Evolutionary conservation across 2,329 filamentous ascomycete species (phyloP), one percentile per base, ranked within the genome.

Genomic region (Phaeosphaeriaceae sp.): DNA sequence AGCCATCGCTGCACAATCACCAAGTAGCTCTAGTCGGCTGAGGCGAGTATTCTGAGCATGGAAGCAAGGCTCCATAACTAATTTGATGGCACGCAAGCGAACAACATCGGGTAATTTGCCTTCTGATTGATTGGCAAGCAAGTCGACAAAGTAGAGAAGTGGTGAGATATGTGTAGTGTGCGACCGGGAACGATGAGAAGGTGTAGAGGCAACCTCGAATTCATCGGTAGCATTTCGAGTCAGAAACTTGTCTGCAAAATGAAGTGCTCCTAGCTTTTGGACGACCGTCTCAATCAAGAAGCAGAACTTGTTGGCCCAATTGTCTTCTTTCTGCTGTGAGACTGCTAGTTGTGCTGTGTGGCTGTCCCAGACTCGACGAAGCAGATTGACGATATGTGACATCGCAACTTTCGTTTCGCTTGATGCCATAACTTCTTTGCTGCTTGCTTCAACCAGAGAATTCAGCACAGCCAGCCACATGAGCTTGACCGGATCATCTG

Each of bases 361-460:
- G 11, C 65, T 70, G 15, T 77, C 77, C 90, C 92, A 96, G 2
- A 92, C 72, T 20, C 81, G 83, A 40, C 85, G 82, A 6, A 96
- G 75, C 17, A 92, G 74, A 34, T 85, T 85, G 41, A 93, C 81
- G 17, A 92, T 80, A 34, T 84, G 81, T 17, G 89, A 87, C 53
- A 96, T 81, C 50, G 92, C 93, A 52, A 86, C 83, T 65, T 90
- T 89, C 1, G 92, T 90, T 53, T 97, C 93, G 11, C 83, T 83
- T 0, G 91, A 92, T 6, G 92, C 87, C 63, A 93, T 96, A 61
- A 99, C 88, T 72, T 99, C 94, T 73, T 96, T 96, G 34, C 81
- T 82, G 18, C 87, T 87, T 32, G 89, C 88, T 40, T 83, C 81
- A 2, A 85, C 82, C 20, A 92, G 77, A 1, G 87, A 83, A 3